These are phyloP conservation scores for Cryptococcus sp. DNA, from an alignment of 1,284 basidiomycete species.

Conservation along the genomic window DNA sequence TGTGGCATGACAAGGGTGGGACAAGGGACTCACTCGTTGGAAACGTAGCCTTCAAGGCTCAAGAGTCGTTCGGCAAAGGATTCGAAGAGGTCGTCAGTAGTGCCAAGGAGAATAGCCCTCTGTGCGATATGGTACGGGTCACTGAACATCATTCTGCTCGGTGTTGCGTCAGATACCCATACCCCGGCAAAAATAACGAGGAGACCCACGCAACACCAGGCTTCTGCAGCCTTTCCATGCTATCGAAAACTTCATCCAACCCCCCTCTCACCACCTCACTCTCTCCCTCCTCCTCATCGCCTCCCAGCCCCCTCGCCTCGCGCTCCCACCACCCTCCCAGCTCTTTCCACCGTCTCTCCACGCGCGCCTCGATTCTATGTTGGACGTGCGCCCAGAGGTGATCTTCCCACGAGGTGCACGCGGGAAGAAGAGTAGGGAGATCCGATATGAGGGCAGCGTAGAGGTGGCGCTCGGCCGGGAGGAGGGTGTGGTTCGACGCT, in stretches of 20 bases:
- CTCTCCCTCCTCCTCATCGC: slow-evolving; percentile 30
- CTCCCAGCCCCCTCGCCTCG: slow-evolving; percentile 27
- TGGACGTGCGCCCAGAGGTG: slow-evolving; percentile 89
- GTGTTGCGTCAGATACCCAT: slow-evolving; percentile 46
- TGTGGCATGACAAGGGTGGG: background rate
- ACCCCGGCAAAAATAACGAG: background rate
- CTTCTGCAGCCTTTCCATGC: slow-evolving; percentile 34
- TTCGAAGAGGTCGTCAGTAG: slow-evolving; percentile 65
- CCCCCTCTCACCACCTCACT: slow-evolving; percentile 30
- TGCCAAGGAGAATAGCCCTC: slow-evolving; percentile 75
- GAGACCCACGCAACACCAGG: slow-evolving; percentile 41
- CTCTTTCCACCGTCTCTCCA: slow-evolving; percentile 45
- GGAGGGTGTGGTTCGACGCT: slow-evolving; percentile 66
- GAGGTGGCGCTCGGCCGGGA: slow-evolving; percentile 72
- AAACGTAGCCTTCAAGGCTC: slow-evolving; percentile 49
- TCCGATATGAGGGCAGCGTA: slow-evolving; percentile 89
- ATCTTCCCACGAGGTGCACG: slow-evolving; percentile 89
- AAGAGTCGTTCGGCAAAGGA: slow-evolving; percentile 64
- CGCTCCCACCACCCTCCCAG: slow-evolving; percentile 50
- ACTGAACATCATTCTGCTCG: slow-evolving; percentile 56
- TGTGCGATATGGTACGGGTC: slow-evolving; percentile 71
- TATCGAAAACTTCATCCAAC: slow-evolving; percentile 46
- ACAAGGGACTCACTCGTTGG: slow-evolving; percentile 58
- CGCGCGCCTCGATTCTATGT: slow-evolving; percentile 67
- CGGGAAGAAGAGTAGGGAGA: slow-evolving; percentile 65